These are phyloP conservation scores for Backusella parvicylindrica DNA, from an alignment of 192 early-diverging fungal species.

Conservation along the genomic window DNA sequence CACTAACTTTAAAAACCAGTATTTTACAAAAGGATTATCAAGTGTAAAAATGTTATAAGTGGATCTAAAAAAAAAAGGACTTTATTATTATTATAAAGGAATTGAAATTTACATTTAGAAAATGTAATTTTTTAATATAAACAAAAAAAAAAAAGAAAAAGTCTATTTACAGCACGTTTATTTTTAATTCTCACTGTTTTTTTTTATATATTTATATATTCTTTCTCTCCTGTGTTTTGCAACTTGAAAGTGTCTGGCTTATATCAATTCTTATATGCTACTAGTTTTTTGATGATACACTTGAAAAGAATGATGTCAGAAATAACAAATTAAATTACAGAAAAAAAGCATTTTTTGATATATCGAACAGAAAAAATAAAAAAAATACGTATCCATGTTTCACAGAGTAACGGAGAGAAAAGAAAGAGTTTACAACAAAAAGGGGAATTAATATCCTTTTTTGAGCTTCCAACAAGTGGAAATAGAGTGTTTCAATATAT, in stretches of 20 bases:
- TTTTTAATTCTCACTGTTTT: neutral
- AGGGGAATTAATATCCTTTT: neutral
- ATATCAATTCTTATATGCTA: neutral
- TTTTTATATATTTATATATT: neutral
- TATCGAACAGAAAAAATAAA: neutral
- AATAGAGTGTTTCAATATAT: neutral
- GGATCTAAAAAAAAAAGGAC: neutral
- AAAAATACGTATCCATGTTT: neutral
- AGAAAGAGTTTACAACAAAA: neutral
- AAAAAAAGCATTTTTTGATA: neutral
- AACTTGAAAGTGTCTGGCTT: neutral
- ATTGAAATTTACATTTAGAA: neutral
- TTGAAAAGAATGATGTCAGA: neutral
- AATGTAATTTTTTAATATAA: conserved; percentile 1
- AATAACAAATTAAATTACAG: neutral
- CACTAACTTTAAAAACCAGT: neutral
- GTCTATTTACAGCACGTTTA: neutral
- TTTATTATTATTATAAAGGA: neutral
- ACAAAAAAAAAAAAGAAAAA: neutral
- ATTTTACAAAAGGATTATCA: no score
- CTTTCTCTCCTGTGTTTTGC: neutral
- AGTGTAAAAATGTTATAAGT: neutral
- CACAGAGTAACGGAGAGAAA: neutral
- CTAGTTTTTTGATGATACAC: neutral
- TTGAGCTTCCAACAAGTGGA: neutral